Percentiles rank a stretch among this genome's conserved stretches.
phyloP scores from a whole-genome alignment of 1,284 basidiomycete species.

The Earliella scabrosa region DNA sequence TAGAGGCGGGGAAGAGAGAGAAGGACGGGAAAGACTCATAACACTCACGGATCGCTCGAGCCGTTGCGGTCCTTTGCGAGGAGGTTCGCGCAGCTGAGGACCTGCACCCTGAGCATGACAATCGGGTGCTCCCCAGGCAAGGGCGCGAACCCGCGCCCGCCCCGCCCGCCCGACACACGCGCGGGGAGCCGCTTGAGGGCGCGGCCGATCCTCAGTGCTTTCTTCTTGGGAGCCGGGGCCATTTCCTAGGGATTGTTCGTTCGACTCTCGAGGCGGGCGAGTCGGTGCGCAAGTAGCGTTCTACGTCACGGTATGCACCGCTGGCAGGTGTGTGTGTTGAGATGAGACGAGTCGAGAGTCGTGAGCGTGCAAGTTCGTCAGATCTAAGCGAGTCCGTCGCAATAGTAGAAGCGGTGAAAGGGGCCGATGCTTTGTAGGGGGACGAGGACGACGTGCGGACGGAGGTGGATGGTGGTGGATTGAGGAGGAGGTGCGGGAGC shows the following conservation, averaged over 20 bases:
- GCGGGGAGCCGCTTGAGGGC: slow-evolving; percentile 50
- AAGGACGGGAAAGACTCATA: too few species aligned
- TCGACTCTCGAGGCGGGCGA: too few species aligned
- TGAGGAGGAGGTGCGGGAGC: neutral
- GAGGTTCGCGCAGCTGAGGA: slow-evolving; percentile 65
- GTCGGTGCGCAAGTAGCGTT: too few species aligned
- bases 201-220: slow-evolving; percentile 50
- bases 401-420: too few species aligned
- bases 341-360: too few species aligned
- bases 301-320: too few species aligned
- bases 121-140: slow-evolving; percentile 65
- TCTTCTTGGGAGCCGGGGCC: slow-evolving; percentile 32
- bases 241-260: slow-evolving; percentile 5
- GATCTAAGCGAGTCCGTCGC: too few species aligned
- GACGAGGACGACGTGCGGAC: neutral
- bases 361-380: too few species aligned
- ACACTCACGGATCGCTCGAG: slow-evolving; percentile 74
- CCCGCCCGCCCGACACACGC: slow-evolving; percentile 45
- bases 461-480: neutral
- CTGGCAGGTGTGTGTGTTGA: too few species aligned
- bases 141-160: slow-evolving; percentile 51
- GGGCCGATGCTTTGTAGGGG: too few species aligned
- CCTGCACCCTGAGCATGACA: slow-evolving; percentile 67
- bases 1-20: too few species aligned
- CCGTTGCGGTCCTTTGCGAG: slow-evolving; percentile 67